phyloP scores from a whole-genome alignment of 257 asterid species.

The Solanum clarkiae region DNA sequence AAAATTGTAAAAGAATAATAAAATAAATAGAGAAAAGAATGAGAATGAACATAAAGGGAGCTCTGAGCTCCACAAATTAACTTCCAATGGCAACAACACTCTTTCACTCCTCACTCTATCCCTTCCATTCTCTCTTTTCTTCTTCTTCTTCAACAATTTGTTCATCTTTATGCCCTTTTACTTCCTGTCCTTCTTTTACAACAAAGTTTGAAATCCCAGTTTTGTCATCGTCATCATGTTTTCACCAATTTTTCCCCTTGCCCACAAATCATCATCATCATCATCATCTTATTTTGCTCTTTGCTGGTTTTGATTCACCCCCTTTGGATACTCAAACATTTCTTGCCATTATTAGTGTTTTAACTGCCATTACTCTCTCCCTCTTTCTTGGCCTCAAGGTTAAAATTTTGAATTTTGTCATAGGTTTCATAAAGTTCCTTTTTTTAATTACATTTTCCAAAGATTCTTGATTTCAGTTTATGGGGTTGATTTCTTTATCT shows the following conservation, averaged over 20 bases:
- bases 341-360: slow-evolving; percentile 62
- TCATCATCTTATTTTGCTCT: slow-evolving; percentile 44
- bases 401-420: not conserved
- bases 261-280: slow-evolving; percentile 5
- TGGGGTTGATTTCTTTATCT: not conserved
- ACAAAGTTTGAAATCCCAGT: slow-evolving; percentile 22
- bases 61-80: not conserved
- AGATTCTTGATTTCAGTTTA: not conserved
- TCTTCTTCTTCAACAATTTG: not conserved
- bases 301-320: slow-evolving; percentile 40
- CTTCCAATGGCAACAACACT: slow-evolving; percentile 24
- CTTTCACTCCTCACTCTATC: slow-evolving; percentile 18
- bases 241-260: slow-evolving; percentile 4
- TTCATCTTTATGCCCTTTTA: slow-evolving; percentile 3
- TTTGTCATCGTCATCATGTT: slow-evolving; percentile 4
- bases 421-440: not conserved
- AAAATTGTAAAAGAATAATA: not conserved
- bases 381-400: slow-evolving; percentile 90
- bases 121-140: slow-evolving; percentile 8
- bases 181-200: slow-evolving; percentile 8
- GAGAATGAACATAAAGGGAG: not conserved
- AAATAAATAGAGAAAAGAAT: not conserved
- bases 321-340: slow-evolving; percentile 74
- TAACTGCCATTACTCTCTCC: slow-evolving; percentile 75
- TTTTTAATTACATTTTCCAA: not conserved